A percentile compares a stretch with the other conserved stretches of the same genome.
phyloP scores from a whole-genome alignment of 768 basidiomycete genomes.

The Podaxis carcinomalis region DNA sequence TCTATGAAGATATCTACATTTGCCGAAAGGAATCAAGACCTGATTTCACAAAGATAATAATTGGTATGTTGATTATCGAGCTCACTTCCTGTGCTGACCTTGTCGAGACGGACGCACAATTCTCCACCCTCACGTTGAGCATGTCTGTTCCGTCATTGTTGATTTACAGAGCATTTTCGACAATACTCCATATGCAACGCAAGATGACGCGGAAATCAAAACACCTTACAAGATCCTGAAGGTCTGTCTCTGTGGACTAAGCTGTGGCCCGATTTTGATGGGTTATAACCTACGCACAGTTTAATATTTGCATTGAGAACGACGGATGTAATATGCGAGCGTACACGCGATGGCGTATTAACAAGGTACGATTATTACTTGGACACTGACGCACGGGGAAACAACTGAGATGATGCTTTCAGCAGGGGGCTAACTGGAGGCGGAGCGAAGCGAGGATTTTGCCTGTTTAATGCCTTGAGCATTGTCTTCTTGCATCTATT shows the following conservation, averaged over 20 bases:
- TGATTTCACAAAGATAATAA: neutral
- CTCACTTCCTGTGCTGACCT: neutral
- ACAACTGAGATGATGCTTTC: neutral
- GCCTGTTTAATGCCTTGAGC: neutral
- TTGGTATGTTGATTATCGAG: neutral
- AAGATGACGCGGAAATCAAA: neutral
- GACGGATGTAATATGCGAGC: conserved; percentile 2
- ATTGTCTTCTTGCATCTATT: neutral
- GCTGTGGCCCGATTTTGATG: too few relatives aligned
- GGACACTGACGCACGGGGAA: neutral
- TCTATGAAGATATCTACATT: neutral
- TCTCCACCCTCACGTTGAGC: neutral
- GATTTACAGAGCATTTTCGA: neutral
- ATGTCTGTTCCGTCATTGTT: neutral
- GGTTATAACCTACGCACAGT: neutral
- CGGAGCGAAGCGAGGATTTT: neutral
- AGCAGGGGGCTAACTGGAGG: neutral
- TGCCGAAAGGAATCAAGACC: neutral
- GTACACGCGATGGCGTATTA: neutral
- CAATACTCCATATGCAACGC: neutral
- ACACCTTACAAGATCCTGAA: neutral
- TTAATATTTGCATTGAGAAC: neutral
- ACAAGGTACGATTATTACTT: neutral
- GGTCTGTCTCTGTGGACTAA: neutral
- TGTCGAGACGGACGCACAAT: neutral